Base-by-base conservation (phyloP, 2,329 filamentous ascomycete genomes). In the Hirsutella minnesotensis region DNA sequence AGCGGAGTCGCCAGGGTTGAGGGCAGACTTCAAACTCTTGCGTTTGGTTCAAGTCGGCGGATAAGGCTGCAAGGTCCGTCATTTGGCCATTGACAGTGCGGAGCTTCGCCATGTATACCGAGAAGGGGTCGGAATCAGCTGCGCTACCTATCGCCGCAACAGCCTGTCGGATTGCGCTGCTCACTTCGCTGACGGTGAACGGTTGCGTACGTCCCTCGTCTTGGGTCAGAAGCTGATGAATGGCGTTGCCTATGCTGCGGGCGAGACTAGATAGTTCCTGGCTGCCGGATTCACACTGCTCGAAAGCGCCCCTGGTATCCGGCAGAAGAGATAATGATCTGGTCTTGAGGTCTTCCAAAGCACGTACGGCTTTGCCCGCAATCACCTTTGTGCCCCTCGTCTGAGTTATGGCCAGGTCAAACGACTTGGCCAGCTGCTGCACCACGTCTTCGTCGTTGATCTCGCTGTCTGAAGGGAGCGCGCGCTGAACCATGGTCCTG, bases 311-410 rank as follows among this genome's bases (percentile, higher is more conserved):
- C 10, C 72, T 66, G 2, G 80, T 83, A 30, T 86, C 79, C 3
- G 77, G 75, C 22, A 77, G 72, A 33, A 94, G 69, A 16, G 84
- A 83, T 41, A 95, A 68, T 7, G 82, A 89, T 40, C 88, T 72
- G 3, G 77, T 72, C 58, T 81, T 81, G 43, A 94, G 73, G 44
- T 95, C 88, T 46, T 86, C 78, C 12, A 95, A 66, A 16, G 84
- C 79, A 41, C 83, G 78, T 35, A 86, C 74, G 5, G 85, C 77
- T 66, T 94, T 94, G 44, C 81, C 77, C 39, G 84, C 78, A 39
- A 90, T 73, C 29, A 95, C 85, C 69, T 94, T 95, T 44, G 83
- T 76, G 56, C 84, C 88, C 46, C 89, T 77, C 8, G 84, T 85
- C 54, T 88, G 81, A 13, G 77, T 79, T 46, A 88, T 75, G 43